These are phyloP conservation scores for Sclerotinia subarctica DNA, from an alignment of 2,329 filamentous ascomycete genomes.

Conservation along the genomic window DNA sequence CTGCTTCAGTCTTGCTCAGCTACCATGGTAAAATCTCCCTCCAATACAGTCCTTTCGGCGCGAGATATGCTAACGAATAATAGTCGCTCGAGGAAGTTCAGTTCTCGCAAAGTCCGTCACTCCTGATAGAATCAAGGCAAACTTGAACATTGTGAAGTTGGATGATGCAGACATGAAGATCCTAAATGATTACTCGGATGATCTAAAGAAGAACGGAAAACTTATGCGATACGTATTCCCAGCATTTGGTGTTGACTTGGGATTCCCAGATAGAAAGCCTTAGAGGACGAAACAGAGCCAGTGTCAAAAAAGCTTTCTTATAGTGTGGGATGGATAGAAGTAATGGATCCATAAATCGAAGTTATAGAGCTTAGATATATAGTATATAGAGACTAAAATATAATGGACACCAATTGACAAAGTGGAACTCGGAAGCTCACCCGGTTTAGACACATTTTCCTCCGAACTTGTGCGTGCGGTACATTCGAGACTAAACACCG, in stretches of 20 bases:
- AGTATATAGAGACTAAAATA: neutral
- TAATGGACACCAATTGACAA: neutral
- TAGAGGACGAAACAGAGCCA: neutral
- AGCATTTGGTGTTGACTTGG: conserved; percentile 65
- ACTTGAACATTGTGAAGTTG: conserved; percentile 63
- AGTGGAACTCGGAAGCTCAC: neutral
- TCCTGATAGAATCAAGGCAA: conserved; percentile 64
- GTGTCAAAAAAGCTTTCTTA: neutral
- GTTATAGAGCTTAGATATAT: neutral
- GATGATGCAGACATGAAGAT: conserved; percentile 60
- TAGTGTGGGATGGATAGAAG: too few species aligned
- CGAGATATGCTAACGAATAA: neutral
- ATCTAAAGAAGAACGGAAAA: conserved; percentile 48
- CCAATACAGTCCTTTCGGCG: conserved; percentile 2
- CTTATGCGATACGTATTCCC: conserved; percentile 64
- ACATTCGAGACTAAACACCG: too few species aligned
- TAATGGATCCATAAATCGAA: neutral
- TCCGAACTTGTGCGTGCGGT: too few species aligned
- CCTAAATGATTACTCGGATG: conserved; percentile 53
- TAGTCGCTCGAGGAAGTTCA: conserved; percentile 65
- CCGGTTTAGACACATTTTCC: too few species aligned
- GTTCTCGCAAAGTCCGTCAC: conserved; percentile 74
- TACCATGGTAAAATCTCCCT: conserved; percentile 59
- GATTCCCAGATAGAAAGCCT: conserved; percentile 57
- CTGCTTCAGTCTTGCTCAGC: conserved; percentile 65